These are phyloP conservation scores for Russula olivacea DNA, from an alignment of 768 basidiomycete genomes.

Conservation along the genomic window DNA sequence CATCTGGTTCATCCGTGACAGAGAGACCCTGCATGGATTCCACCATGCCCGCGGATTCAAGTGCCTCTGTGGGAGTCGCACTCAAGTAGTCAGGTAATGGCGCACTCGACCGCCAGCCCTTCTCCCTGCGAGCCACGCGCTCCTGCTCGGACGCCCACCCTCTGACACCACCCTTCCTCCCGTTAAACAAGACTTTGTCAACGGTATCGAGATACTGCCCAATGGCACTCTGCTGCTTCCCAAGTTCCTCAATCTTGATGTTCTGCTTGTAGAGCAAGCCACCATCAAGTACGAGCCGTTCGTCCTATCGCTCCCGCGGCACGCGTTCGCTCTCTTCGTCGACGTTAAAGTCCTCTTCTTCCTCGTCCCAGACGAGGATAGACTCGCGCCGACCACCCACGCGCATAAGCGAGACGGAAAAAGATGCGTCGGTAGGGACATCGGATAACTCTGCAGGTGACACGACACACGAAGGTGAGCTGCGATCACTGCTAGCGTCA, in stretches of 20 bases:
- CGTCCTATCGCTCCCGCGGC: conserved; percentile 70
- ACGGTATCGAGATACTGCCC: conserved; percentile 73
- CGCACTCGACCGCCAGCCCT: conserved; percentile 44
- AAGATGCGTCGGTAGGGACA: conserved; percentile 46
- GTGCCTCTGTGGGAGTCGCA: not conserved
- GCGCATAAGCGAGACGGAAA: conserved; percentile 63
- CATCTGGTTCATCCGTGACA: no score
- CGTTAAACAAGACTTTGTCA: conserved; percentile 63
- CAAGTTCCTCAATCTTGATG: conserved; percentile 47
- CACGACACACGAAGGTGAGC: conserved; percentile 37
- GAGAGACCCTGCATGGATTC: no score
- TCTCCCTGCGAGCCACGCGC: no score
- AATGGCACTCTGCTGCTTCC: no score
- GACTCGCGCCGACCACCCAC: conserved; percentile 57
- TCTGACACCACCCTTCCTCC: conserved; percentile 42
- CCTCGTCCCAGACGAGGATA: no score
- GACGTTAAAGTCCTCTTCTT: conserved; percentile 43
- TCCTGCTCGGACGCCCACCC: conserved; percentile 47
- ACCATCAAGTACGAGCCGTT: conserved; percentile 68
- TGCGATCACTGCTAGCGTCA: conserved; percentile 68
- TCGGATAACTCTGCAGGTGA: conserved; percentile 37
- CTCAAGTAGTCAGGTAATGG: conserved; percentile 31
- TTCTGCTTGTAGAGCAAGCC: conserved; percentile 75
- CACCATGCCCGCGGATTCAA: conserved; percentile 25
- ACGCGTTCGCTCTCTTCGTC: conserved; percentile 42